Evolutionary conservation across 768 basidiomycete species (phyloP).

Genomic region (Galerina marginata): DNA sequence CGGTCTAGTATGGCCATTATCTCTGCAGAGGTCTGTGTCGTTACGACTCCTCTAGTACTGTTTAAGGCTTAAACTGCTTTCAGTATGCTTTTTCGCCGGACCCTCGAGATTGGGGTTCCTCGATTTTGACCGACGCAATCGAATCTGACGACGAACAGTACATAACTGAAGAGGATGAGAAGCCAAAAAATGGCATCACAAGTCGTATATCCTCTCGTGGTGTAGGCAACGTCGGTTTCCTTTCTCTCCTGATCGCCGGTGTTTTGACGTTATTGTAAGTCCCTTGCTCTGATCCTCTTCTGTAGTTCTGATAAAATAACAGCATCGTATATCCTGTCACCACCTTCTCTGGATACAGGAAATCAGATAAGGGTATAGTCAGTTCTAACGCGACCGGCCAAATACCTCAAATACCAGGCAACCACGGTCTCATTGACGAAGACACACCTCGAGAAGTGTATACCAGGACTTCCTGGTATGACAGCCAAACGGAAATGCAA

Average conservation of each 20-base stretch:
- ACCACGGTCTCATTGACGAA: conserved; percentile 58
- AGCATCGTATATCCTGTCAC: conserved; percentile 47
- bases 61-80: neutral
- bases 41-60: neutral
- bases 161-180: conserved; percentile 15
- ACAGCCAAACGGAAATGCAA: conserved; percentile 52
- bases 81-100: conserved; percentile 60
- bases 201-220: conserved; percentile 66
- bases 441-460: conserved; percentile 62
- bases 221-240: conserved; percentile 65
- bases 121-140: conserved; percentile 44
- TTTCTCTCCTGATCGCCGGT: conserved; percentile 46
- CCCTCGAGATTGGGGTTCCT: conserved; percentile 62
- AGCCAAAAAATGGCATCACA: neutral
- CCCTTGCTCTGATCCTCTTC: conserved; percentile 20
- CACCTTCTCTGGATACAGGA: conserved; percentile 31
- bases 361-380: conserved; percentile 38
- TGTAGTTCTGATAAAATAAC: neutral
- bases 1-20: conserved; percentile 35
- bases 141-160: conserved; percentile 50
- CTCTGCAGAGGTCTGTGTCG: conserved; percentile 28
- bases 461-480: conserved; percentile 59
- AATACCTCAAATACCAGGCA: conserved; percentile 64
- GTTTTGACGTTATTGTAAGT: conserved; percentile 68
- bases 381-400: conserved; percentile 63